phyloP scores from a whole-genome alignment of 2,329 filamentous ascomycete genomes.

The Leptographium radiaticola region DNA sequence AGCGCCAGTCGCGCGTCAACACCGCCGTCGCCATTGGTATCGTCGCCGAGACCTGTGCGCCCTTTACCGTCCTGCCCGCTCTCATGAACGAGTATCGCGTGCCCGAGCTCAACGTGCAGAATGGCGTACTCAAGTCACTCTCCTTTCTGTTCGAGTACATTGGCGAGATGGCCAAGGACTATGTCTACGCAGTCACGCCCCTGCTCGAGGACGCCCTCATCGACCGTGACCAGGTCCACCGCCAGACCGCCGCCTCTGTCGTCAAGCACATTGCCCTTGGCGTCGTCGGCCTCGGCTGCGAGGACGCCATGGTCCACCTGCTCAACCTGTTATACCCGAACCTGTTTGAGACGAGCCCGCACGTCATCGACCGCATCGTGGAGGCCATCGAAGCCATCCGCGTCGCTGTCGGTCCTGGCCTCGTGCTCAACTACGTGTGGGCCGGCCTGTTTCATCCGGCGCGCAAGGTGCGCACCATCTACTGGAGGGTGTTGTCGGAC shows the following conservation, averaged over 20 bases:
- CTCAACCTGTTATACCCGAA: constrained; percentile 95
- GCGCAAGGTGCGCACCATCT: constrained; percentile 83
- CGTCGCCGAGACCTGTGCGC: constrained; percentile 93
- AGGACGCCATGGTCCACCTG: constrained; percentile 96
- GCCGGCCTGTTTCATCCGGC: constrained; percentile 95
- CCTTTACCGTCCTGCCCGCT: constrained; percentile 95
- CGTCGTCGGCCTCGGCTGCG: constrained; percentile 92
- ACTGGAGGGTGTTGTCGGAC: constrained; percentile 96
- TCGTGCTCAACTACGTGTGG: constrained; percentile 97
- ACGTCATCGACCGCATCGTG: constrained; percentile 96
- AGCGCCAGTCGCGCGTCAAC: constrained; percentile 95
- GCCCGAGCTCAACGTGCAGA: constrained; percentile 95
- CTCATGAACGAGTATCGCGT: constrained; percentile 99
- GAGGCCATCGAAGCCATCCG: constrained; percentile 95
- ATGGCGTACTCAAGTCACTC: constrained; percentile 91
- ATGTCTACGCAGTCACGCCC: constrained; percentile 95
- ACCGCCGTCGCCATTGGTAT: constrained; percentile 98
- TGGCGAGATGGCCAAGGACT: constrained; percentile 98
- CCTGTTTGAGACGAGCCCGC: constrained; percentile 91
- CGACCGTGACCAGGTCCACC: constrained; percentile 94
- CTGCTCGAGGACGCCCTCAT: constrained; percentile 93
- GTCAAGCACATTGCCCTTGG: constrained; percentile 97
- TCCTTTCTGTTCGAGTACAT: constrained; percentile 99
- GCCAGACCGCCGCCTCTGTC: constrained; percentile 89
- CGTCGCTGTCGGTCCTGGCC: constrained; percentile 80